Conservation (phyloP, 768 basidiomycete genomes). For the Tricholomella constricta region DNA sequence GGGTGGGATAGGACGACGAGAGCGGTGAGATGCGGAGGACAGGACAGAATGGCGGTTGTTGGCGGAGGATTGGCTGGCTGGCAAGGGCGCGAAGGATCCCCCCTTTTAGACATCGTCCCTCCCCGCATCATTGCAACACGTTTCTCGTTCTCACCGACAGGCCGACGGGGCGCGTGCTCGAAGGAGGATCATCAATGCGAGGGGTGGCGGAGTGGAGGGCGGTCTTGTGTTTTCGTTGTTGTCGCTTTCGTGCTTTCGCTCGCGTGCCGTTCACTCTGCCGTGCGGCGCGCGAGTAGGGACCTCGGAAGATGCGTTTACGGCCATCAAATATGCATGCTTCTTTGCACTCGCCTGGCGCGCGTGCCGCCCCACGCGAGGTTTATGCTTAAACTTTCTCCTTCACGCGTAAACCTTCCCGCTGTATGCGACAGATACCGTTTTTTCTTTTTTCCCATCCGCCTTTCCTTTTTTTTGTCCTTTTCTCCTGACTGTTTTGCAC, state of each 20-base stretch:
- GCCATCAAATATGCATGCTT: not conserved
- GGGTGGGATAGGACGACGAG: not conserved
- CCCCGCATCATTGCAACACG: not conserved
- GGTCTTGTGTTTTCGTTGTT: not conserved
- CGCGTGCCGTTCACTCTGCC: too few species aligned
- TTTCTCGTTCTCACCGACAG: not conserved
- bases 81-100: not conserved
- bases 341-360: not conserved
- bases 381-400: not conserved
- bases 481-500: too few species aligned
- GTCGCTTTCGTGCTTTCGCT: constrained; percentile 10
- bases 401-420: not conserved
- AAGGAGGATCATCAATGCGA: not conserved
- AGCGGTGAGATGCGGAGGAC: too few species aligned
- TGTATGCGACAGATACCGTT: constrained; percentile 10
- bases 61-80: not conserved
- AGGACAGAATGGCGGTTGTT: too few species aligned
- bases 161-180: not conserved
- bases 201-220: constrained; percentile 3
- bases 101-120: not conserved
- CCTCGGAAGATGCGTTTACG: not conserved
- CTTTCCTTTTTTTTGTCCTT: too few species aligned
- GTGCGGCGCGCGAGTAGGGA: constrained; percentile 3
- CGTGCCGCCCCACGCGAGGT: not conserved
- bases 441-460: not conserved